phyloP scores from a whole-genome alignment of 208 protist species.

The Crithidia acanthocephali region DNA sequence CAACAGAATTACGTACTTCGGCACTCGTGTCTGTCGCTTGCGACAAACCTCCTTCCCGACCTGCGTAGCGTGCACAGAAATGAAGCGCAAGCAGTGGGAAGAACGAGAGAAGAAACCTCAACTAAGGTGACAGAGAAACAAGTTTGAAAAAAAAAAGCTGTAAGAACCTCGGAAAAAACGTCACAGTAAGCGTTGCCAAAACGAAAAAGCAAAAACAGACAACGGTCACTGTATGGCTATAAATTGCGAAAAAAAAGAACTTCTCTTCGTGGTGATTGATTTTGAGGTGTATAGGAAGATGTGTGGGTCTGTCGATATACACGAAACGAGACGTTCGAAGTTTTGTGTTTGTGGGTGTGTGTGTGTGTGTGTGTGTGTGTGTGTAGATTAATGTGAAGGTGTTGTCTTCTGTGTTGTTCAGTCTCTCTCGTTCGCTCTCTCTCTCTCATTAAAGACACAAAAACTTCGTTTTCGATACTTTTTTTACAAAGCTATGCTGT shows the following conservation, averaged over 20 bases:
- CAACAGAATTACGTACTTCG: background rate
- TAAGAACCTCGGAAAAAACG: background rate
- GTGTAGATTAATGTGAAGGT: background rate
- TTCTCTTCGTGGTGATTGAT: too few species aligned
- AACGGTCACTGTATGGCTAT: background rate
- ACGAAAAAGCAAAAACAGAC: background rate
- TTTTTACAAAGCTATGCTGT: too few species aligned
- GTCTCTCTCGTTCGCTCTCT: background rate
- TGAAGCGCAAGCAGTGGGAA: background rate
- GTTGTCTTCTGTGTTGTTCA: background rate
- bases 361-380: constrained; percentile 5
- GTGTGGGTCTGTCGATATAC: background rate
- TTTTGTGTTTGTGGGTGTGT: background rate
- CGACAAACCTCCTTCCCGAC: background rate
- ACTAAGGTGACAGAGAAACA: background rate
- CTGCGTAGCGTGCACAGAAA: too few species aligned
- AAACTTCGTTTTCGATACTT: too few species aligned
- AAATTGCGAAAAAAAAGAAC: too few species aligned
- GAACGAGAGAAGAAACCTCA: background rate
- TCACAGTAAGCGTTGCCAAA: too few species aligned
- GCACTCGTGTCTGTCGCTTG: background rate
- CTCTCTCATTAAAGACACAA: too few species aligned
- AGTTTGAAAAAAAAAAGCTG: background rate
- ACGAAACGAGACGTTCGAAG: too few species aligned
- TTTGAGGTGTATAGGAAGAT: background rate